Conservation (phyloP, 306 rosid genomes). For the Oemleria cerasiformis region DNA sequence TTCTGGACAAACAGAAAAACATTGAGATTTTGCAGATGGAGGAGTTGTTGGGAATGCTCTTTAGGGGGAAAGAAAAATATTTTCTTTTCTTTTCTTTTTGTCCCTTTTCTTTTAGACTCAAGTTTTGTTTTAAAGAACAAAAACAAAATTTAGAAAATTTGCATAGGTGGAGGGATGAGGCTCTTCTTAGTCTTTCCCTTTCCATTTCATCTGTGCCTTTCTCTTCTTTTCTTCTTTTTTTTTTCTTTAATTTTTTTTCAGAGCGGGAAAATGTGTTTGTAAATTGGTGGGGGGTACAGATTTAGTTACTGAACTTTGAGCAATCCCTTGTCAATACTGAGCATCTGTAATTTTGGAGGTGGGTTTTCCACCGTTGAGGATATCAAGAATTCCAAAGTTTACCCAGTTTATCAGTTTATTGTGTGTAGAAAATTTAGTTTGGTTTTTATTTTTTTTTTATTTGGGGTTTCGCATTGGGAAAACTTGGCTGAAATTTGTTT, state of each 20-base stretch:
- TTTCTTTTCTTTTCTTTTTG: conserved; percentile 14
- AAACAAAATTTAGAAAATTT: conserved; percentile 51
- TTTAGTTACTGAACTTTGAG: conserved; percentile 46
- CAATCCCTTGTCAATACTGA: conserved; percentile 53
- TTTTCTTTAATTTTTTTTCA: conserved; percentile 30
- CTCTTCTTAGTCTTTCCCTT: neutral
- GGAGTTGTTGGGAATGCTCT: conserved; percentile 47
- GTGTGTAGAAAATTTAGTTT: neutral
- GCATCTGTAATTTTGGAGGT: conserved; percentile 58
- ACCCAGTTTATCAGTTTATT: neutral
- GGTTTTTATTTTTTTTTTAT: neutral
- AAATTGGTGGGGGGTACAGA: conserved; percentile 73
- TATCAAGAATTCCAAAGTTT: conserved; percentile 39
- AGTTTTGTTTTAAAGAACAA: conserved; percentile 25
- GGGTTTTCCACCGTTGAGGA: conserved; percentile 65
- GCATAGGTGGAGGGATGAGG: conserved; percentile 42
- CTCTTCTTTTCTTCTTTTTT: conserved; percentile 28
- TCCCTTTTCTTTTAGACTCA: conserved; percentile 23
- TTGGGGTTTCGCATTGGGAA: too few relatives aligned
- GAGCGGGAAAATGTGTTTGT: conserved; percentile 41
- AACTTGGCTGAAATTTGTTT: too few relatives aligned
- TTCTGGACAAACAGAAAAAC: conserved; percentile 33
- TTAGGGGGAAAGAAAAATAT: conserved; percentile 24
- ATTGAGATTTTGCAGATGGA: conserved; percentile 34
- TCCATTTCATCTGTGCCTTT: conserved; percentile 36